Evolutionary conservation across 768 basidiomycete genomes (phyloP), one percentile per base, ranked within the genome.

Genomic region (Suillus ampliporus): DNA sequence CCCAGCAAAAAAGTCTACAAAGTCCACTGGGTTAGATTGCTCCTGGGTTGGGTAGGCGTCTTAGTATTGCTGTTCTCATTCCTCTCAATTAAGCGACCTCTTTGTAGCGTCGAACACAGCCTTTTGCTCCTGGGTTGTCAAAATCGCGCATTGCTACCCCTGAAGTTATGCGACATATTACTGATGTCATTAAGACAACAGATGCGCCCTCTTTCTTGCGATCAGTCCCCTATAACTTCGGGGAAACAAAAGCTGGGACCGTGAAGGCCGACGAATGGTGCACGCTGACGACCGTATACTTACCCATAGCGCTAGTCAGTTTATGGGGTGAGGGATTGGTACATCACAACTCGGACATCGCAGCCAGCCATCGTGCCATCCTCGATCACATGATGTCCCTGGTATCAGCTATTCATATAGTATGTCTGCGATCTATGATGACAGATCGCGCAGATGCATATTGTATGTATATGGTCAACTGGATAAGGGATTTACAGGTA

Each of bases 191-290:
- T n/a, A 38, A 15, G 1, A 15, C 61, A 2, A 60, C 44, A 1
- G 44, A n/a, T 6, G 47, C 2, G 3, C 72, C 68, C 0, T 67
- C 62, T 0, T 73, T 67, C 63, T 11, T 72, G 0, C 38, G 48
- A 1, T 57, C 57, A 2, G 65, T 67, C 3, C 72, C 72, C 0
- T 1, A 35, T 0, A 75, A 75, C 35, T 74, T 73, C 54, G 72
- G 73, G 1, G 57, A 67, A 11, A 14, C 41, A 2, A 40, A 46
- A 2, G 75, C 76, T 0, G 76, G 80, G 5, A 72, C 66, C 0
- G 63, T 80, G 41, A 81, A 80, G 50, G 77, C 78, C 1, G 77
- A 76, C 35, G 68, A 81, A 61, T 81, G 79, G 78, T 62, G 69
- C 8, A 65, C 66, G 0, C 46, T 78, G 5, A 57, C 63, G 37